Evolutionary conservation across 208 protist genomes (phyloP).

Genomic region (Sergeia podlipaevii): DNA sequence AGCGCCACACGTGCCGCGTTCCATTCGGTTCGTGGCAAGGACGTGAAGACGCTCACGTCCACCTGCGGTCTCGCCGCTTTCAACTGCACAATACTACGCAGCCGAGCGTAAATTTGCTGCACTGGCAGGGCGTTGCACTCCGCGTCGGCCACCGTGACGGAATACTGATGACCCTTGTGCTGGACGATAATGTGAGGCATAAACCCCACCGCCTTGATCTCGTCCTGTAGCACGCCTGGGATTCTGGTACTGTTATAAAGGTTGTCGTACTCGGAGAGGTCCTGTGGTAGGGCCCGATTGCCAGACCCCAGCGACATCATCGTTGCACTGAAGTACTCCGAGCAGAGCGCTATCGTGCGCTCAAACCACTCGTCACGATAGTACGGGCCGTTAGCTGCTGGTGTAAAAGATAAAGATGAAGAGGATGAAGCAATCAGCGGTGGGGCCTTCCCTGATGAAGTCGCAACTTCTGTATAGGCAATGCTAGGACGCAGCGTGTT

Average conservation of each 20-base stretch:
- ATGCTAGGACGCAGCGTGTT: conserved; percentile 70
- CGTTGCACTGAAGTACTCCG: conserved; percentile 51
- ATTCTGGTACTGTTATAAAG: conserved; percentile 82
- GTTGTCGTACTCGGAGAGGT: conserved; percentile 79
- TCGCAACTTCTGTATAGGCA: conserved; percentile 20
- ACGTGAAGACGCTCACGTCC: conserved; percentile 66
- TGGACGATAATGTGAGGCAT: conserved; percentile 71
- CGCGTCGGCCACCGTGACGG: conserved; percentile 64
- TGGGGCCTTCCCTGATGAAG: not conserved
- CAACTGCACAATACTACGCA: conserved; percentile 54
- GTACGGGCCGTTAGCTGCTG: too few relatives aligned
- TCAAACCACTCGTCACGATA: conserved; percentile 81
- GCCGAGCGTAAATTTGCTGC: conserved; percentile 74
- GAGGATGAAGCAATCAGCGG: too few relatives aligned
- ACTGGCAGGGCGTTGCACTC: conserved; percentile 60
- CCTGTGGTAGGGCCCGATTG: conserved; percentile 59
- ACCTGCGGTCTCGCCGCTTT: conserved; percentile 19
- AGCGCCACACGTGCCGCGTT: conserved; percentile 43
- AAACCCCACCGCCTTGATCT: conserved; percentile 61
- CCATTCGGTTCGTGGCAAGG: conserved; percentile 66
- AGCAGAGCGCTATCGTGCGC: conserved; percentile 55
- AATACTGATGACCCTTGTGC: conserved; percentile 68
- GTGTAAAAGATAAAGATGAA: conserved; percentile 8
- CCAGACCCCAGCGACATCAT: conserved; percentile 42
- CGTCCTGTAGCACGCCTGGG: conserved; percentile 76